Percentiles rank a stretch among this genome's conserved stretches.
Evolutionary conservation across 495 filamentous ascomycete genomes (phyloP).

Genomic region (Chaetomidium leptoderma): DNA sequence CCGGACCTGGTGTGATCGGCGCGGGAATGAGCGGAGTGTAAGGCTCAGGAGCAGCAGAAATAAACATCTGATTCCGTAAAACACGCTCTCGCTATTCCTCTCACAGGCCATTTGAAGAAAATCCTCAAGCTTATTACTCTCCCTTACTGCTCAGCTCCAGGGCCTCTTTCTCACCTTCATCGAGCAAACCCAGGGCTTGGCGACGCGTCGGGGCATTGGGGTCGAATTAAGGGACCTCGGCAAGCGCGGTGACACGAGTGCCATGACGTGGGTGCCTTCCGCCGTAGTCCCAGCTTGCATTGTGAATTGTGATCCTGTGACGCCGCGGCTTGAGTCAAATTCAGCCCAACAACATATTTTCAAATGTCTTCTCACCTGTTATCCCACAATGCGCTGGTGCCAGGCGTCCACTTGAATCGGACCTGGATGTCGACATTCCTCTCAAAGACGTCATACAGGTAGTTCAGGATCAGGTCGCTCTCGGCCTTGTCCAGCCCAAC

Average conservation of each 20-base stretch:
- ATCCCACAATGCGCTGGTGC: slow-evolving; percentile 61
- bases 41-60: no score
- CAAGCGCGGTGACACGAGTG: slow-evolving; percentile 59
- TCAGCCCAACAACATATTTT: background rate
- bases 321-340: background rate
- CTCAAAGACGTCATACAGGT: slow-evolving; percentile 62
- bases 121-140: no score
- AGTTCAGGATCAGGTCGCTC: slow-evolving; percentile 63
- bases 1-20: no score
- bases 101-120: no score
- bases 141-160: background rate
- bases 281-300: slow-evolving; percentile 64
- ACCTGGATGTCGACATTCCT: slow-evolving; percentile 64
- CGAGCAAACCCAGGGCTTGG: slow-evolving; percentile 50
- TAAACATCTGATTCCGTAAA: no score
- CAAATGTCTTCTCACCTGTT: slow-evolving; percentile 45
- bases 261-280: slow-evolving; percentile 59
- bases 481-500: slow-evolving; percentile 62
- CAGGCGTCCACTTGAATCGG: slow-evolving; percentile 60
- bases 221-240: slow-evolving; percentile 62
- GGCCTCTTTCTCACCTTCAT: background rate
- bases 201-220: slow-evolving; percentile 54
- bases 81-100: no score
- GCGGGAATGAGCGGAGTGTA: no score
- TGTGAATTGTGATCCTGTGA: slow-evolving; percentile 64